phyloP scores from a whole-genome alignment of 441 rosid species.

The Corymbia calophylla region DNA sequence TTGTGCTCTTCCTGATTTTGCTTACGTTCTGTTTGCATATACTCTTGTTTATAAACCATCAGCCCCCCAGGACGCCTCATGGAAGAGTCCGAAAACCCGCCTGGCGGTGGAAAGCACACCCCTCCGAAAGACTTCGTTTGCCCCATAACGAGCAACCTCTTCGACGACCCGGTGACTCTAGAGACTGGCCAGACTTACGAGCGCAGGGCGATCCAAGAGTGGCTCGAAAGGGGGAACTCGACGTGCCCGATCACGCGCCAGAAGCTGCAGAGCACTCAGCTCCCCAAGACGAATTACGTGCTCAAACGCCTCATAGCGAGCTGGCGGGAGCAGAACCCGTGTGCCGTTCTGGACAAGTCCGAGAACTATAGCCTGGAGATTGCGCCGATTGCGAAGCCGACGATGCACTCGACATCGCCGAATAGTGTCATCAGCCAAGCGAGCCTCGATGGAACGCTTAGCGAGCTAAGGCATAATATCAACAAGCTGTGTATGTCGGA shows the following conservation, averaged over 20 bases:
- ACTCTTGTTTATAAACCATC: neutral
- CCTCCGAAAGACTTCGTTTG: slow-evolving; percentile 73
- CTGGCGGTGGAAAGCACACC: slow-evolving; percentile 36
- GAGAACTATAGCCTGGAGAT: slow-evolving; percentile 3
- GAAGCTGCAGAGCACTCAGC: slow-evolving; percentile 34
- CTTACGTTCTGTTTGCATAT: slow-evolving; percentile 19
- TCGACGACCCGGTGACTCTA: slow-evolving; percentile 67
- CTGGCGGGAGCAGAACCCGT: slow-evolving; percentile 52
- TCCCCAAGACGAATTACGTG: slow-evolving; percentile 66
- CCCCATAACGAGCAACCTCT: slow-evolving; percentile 59
- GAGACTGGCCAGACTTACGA: slow-evolving; percentile 88
- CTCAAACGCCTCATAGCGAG: slow-evolving; percentile 65
- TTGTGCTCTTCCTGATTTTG: neutral
- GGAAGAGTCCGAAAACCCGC: slow-evolving; percentile 33
- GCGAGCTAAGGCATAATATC: slow-evolving; percentile 43
- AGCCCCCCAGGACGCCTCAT: slow-evolving; percentile 34
- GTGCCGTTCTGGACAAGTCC: slow-evolving; percentile 5
- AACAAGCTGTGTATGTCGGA: slow-evolving; percentile 57
- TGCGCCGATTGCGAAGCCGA: slow-evolving; percentile 17
- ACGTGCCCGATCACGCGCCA: slow-evolving; percentile 77
- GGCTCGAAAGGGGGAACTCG: slow-evolving; percentile 66
- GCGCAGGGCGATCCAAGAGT: slow-evolving; percentile 60
- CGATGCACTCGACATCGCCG: slow-evolving; percentile 36
- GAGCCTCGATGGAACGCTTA: slow-evolving; percentile 30
- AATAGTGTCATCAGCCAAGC: slow-evolving; percentile 47